Evolutionary conservation across 1,284 basidiomycete genomes (phyloP), one percentile per base, ranked within the genome.

Genomic region (Ustilago shanxiensis): DNA sequence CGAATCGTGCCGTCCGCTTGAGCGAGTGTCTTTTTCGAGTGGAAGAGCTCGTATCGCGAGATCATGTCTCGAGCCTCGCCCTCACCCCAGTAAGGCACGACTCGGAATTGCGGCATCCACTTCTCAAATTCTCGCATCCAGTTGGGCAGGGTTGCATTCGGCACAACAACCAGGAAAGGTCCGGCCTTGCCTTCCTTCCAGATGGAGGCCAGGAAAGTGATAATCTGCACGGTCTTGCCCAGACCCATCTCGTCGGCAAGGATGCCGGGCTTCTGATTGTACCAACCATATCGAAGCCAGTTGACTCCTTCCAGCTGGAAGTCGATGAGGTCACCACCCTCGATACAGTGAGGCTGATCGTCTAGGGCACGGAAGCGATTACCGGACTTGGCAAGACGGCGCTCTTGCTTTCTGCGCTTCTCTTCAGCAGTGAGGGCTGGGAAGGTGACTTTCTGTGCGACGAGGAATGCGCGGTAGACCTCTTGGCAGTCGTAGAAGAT

Each of bases 171-270:
- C 16, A 99, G 89, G 58, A 91, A 91, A 1, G 96, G 96, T 65
- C 89, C 92, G 0, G 91, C 74, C 90, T 16, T 89, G 81, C 61
- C 58, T 31, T 80, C 75, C 44, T 73, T 72, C 54, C 76, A 77
- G n/a, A 96, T 89, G 47, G 90, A 90, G 3, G 94, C 94, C 5
- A 99, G 87, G 86, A 95, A 93, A 0, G 93, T 91, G 31, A 92
- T 91, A 49, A 98, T 92, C 86, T 98, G 95, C 3, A 98, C 93
- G 0, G 95, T 98, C 89, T 95, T 95, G 0, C 94, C 94, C 90
- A 95, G 75, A 37, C 77, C 69, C 96, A 99, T 98, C 87, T 98
- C 96, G 83, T 99, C 96, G 2, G 95, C 95, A n/a, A 98, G 89
- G 77, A 98, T 98, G 79, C 93, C 95, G 41, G 92, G 91, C 74